These are phyloP conservation scores for Protomyces gravidus DNA, from an alignment of 1,139 yeast genomes.

Conservation along the genomic window DNA sequence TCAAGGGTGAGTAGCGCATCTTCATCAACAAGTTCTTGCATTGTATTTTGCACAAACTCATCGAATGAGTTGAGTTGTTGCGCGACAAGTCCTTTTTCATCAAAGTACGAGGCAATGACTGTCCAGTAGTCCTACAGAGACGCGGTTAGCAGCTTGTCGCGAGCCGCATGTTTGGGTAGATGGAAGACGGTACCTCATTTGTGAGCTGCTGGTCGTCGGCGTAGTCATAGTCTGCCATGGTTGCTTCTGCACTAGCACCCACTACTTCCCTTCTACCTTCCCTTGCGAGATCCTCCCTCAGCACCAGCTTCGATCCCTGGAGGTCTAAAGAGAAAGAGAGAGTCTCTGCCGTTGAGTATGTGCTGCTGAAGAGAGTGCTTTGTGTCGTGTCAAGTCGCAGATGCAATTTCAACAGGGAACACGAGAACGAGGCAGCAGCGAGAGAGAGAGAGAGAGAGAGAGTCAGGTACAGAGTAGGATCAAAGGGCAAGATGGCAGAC, in stretches of 20 bases:
- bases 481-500: constrained; percentile 9
- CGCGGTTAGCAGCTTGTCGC: not conserved
- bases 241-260: not conserved
- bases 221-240: constrained; percentile 19
- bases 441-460: not conserved
- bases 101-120: constrained; percentile 91
- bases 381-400: not conserved
- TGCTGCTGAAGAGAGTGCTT: no score
- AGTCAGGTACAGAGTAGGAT: no score
- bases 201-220: constrained; percentile 26
- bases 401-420: not conserved
- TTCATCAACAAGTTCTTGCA: constrained; percentile 94
- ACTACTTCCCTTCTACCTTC: no score
- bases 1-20: constrained; percentile 90
- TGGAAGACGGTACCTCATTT: no score
- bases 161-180: no score
- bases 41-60: constrained; percentile 93
- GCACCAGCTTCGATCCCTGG: no score
- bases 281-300: no score
- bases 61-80: constrained; percentile 98
- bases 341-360: no score
- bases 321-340: no score
- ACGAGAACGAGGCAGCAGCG: not conserved
- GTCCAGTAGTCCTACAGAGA: constrained; percentile 90
- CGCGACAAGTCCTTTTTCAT: constrained; percentile 92